Percentiles rank a stretch among this genome's conserved stretches.
These are phyloP conservation scores for Lavandula angustifolia DNA, from an alignment of 257 asterid genomes.

Conservation along the genomic window DNA sequence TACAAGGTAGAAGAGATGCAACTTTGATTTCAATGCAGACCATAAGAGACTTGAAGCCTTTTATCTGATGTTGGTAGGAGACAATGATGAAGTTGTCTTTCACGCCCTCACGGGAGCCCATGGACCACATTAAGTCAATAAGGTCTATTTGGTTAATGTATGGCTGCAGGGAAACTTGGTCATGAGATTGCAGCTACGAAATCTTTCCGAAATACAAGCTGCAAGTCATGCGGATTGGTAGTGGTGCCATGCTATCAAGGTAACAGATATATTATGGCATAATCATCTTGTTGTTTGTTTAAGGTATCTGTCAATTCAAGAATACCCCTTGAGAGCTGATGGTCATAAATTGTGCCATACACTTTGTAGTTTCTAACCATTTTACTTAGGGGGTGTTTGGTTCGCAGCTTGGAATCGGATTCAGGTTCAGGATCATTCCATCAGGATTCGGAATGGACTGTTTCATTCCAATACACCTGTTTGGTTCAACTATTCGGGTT, in stretches of 20 bases:
- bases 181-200: constrained; percentile 19
- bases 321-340: neutral
- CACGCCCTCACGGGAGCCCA: constrained; percentile 15
- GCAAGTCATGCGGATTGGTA: too few relatives aligned
- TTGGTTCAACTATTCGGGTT: too few relatives aligned
- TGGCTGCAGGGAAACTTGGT: constrained; percentile 18
- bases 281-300: constrained; percentile 14
- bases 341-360: neutral
- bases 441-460: too few relatives aligned
- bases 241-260: too few relatives aligned
- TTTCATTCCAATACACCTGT: too few relatives aligned
- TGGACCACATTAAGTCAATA: constrained; percentile 16
- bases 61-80: constrained; percentile 2
- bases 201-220: too few relatives aligned
- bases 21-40: too few relatives aligned
- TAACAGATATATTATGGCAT: neutral
- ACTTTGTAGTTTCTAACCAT: too few relatives aligned
- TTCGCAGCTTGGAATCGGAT: too few relatives aligned
- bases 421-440: too few relatives aligned
- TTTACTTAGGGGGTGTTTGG: too few relatives aligned
- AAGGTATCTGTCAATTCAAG: neutral
- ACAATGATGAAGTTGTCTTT: neutral
- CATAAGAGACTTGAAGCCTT: constrained; percentile 13
- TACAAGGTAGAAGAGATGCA: neutral
- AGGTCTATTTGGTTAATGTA: neutral